A percentile compares a stretch with the other conserved stretches of the same genome.
Evolutionary conservation across 1,284 basidiomycete species (phyloP).

Genomic region (Ustilago sp.): DNA sequence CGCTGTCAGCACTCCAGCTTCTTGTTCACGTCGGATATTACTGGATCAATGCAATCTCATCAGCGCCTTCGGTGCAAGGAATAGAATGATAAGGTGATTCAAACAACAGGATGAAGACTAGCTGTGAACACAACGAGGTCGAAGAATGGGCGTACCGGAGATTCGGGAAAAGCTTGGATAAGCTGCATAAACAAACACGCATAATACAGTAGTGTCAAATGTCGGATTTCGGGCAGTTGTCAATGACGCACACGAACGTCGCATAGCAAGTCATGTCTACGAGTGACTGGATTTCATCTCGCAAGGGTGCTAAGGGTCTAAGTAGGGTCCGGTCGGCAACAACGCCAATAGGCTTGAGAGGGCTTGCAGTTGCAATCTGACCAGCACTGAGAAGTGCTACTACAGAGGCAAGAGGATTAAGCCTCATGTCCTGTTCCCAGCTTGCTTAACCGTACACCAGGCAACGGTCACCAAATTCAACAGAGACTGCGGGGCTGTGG

Average conservation of each 20-base stretch:
- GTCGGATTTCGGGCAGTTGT: slow-evolving; percentile 10
- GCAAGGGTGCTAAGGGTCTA: slow-evolving; percentile 14
- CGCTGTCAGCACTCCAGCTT: neutral
- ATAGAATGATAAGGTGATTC: neutral
- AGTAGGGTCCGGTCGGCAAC: slow-evolving; percentile 11
- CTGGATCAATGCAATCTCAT: neutral
- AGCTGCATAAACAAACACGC: slow-evolving; percentile 18
- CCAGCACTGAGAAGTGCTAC: neutral
- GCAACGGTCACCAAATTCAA: slow-evolving; percentile 6
- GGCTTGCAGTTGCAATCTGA: slow-evolving; percentile 10
- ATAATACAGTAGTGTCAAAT: neutral
- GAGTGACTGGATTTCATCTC: neutral
- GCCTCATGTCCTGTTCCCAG: slow-evolving; percentile 2
- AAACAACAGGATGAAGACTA: neutral
- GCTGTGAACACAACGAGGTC: neutral
- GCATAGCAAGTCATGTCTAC: neutral
- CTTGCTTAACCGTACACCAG: slow-evolving; percentile 15
- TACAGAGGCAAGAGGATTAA: neutral
- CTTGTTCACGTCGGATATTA: neutral
- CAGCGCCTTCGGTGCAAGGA: neutral
- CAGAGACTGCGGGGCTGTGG: neutral
- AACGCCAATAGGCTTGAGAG: slow-evolving; percentile 4
- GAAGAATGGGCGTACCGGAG: neutral
- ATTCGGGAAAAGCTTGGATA: slow-evolving; percentile 23
- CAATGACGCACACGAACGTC: slow-evolving; percentile 24